phyloP scores from a whole-genome alignment of 2,329 filamentous ascomycete genomes.

The Malbranchea cinnamomea region DNA sequence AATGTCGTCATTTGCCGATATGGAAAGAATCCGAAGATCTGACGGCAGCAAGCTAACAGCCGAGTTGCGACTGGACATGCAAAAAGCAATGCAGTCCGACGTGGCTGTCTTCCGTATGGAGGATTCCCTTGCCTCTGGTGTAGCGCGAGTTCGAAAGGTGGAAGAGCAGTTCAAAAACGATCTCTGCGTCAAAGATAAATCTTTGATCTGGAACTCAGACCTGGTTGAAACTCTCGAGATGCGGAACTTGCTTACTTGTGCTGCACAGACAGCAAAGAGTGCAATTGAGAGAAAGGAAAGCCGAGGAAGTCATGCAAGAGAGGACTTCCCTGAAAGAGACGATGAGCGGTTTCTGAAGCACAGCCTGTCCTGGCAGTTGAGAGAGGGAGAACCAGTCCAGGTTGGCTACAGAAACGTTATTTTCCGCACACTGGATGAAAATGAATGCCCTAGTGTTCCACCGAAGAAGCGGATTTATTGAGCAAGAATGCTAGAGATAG shows the following conservation, averaged over 20 bases:
- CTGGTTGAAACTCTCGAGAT: slow-evolving; percentile 82
- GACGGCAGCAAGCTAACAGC: slow-evolving; percentile 65
- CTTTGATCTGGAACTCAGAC: slow-evolving; percentile 96
- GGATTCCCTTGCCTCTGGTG: slow-evolving; percentile 72
- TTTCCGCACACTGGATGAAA: slow-evolving; percentile 30
- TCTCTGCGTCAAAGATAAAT: slow-evolving; percentile 81
- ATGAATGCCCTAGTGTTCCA: slow-evolving; percentile 25
- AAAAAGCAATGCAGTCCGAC: slow-evolving; percentile 89
- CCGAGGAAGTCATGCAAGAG: slow-evolving; percentile 70
- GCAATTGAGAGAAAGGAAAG: slow-evolving; percentile 79
- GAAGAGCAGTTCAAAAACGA: slow-evolving; percentile 54
- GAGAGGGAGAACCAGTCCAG: slow-evolving; percentile 24
- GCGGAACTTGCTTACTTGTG: slow-evolving; percentile 76
- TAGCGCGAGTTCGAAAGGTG: slow-evolving; percentile 64
- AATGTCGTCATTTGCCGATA: slow-evolving; percentile 59
- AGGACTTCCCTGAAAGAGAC: slow-evolving; percentile 75
- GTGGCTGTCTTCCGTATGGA: slow-evolving; percentile 85
- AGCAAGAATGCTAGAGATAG: slow-evolving; percentile 2
- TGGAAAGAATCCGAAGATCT: slow-evolving; percentile 66
- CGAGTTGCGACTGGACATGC: slow-evolving; percentile 72
- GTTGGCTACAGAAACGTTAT: slow-evolving; percentile 28
- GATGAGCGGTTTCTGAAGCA: slow-evolving; percentile 40
- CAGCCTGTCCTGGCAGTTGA: slow-evolving; percentile 32
- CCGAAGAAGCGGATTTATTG: slow-evolving; percentile 23
- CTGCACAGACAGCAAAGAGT: slow-evolving; percentile 63